phyloP scores from a whole-genome alignment of 106 monocot genomes.

The Agapanthus africanus region DNA sequence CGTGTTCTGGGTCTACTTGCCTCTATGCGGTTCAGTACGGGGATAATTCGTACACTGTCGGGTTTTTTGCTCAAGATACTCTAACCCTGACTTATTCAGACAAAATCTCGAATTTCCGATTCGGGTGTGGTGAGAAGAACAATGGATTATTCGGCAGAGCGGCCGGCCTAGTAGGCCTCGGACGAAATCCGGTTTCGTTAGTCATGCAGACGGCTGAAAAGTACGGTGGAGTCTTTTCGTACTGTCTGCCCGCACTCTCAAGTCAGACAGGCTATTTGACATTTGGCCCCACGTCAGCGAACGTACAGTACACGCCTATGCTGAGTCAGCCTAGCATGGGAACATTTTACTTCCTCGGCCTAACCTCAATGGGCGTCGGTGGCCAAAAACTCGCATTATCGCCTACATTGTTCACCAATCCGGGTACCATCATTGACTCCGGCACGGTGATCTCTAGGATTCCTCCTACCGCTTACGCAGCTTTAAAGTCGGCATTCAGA shows the following conservation, averaged over 20 bases:
- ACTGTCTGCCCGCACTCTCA: slow-evolving; percentile 32
- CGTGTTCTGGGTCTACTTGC: slow-evolving; percentile 18
- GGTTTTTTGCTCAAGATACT: slow-evolving; percentile 17
- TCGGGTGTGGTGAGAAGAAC: slow-evolving; percentile 34
- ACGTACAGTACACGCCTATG: slow-evolving; percentile 29
- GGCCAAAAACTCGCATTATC: slow-evolving; percentile 18
- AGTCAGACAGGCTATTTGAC: slow-evolving; percentile 28
- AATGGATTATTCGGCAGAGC: slow-evolving; percentile 19
- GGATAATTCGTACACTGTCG: slow-evolving; percentile 8
- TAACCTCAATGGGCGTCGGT: slow-evolving; percentile 24
- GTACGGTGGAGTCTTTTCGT: slow-evolving; percentile 31
- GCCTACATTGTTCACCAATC: slow-evolving; percentile 18
- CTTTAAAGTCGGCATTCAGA: slow-evolving; percentile 30
- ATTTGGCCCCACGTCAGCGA: slow-evolving; percentile 4
- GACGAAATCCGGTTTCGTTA: slow-evolving; percentile 19
- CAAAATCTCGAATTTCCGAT: slow-evolving; percentile 17
- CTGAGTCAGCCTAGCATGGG: neutral
- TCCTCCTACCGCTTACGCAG: slow-evolving; percentile 32
- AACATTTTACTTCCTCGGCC: slow-evolving; percentile 28
- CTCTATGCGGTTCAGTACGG: slow-evolving; percentile 24
- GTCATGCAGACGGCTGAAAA: slow-evolving; percentile 15
- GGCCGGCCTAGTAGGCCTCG: slow-evolving; percentile 32
- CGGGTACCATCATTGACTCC: slow-evolving; percentile 50
- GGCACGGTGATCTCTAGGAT: slow-evolving; percentile 62
- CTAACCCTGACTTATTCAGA: slow-evolving; percentile 14